phyloP scores from a whole-genome alignment of 2,329 filamentous ascomycete genomes.

The Teratosphaeria zuluensis region DNA sequence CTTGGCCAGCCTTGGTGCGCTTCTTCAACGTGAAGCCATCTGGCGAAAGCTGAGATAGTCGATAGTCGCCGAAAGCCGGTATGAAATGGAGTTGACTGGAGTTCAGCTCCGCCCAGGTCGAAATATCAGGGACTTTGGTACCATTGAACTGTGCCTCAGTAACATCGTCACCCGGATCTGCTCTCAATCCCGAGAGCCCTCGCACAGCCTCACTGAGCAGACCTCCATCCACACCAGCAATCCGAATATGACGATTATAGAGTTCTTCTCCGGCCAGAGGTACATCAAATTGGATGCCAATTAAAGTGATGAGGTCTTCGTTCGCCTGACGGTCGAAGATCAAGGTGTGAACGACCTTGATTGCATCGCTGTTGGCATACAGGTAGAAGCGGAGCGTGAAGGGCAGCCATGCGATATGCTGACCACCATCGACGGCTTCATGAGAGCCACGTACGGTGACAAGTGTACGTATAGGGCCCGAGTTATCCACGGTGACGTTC shows the following conservation, averaged over 20 bases:
- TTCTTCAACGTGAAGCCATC: slow-evolving; percentile 54
- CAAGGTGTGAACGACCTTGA: slow-evolving; percentile 48
- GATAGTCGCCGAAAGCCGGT: slow-evolving; percentile 50
- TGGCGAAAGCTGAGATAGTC: slow-evolving; percentile 46
- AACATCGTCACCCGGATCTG: slow-evolving; percentile 43
- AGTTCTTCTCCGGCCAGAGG: slow-evolving; percentile 44
- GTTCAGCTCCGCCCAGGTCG: slow-evolving; percentile 40
- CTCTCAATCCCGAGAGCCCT: slow-evolving; percentile 49
- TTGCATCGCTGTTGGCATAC: slow-evolving; percentile 47
- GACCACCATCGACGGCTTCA: slow-evolving; percentile 18
- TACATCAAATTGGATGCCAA: slow-evolving; percentile 48
- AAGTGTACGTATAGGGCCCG: slow-evolving; percentile 35
- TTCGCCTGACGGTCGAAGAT: slow-evolving; percentile 43
- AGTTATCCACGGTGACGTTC: slow-evolving; percentile 40
- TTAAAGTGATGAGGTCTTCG: slow-evolving; percentile 43
- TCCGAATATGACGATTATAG: slow-evolving; percentile 50
- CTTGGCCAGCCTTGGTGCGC: slow-evolving; percentile 47
- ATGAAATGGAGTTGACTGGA: slow-evolving; percentile 45
- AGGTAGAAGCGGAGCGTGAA: slow-evolving; percentile 51
- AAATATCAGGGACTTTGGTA: slow-evolving; percentile 32
- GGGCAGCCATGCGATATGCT: slow-evolving; percentile 39
- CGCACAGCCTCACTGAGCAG: slow-evolving; percentile 50
- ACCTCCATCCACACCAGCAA: slow-evolving; percentile 47
- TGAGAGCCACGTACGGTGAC: slow-evolving; percentile 38
- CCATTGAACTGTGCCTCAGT: slow-evolving; percentile 44